Evolutionary conservation across 768 basidiomycete species (phyloP).

Genomic region (Galerina marginata): DNA sequence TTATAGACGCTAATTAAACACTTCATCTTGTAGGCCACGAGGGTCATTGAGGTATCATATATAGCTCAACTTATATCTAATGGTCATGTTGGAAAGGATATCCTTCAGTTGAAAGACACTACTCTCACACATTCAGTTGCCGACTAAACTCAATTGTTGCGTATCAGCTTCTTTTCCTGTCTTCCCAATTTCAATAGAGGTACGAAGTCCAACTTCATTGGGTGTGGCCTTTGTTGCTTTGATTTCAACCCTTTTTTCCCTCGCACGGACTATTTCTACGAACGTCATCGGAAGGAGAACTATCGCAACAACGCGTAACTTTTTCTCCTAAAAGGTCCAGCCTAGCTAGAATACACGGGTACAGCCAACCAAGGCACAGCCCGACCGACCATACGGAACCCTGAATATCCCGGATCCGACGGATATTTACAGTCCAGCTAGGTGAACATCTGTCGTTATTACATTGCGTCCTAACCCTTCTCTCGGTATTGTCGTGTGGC

Average conservation of each 20-base stretch:
- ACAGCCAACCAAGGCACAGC: too few species aligned
- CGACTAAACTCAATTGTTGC: too few species aligned
- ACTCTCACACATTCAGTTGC: too few species aligned
- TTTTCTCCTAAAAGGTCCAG: background rate
- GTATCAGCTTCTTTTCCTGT: too few species aligned
- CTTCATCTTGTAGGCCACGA: slow-evolving; percentile 6
- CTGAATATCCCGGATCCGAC: background rate
- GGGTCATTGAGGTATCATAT: slow-evolving; percentile 9
- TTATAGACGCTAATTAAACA: background rate
- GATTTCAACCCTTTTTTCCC: too few species aligned
- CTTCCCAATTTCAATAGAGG: too few species aligned
- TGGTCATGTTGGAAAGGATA: slow-evolving; percentile 1
- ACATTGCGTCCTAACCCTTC: slow-evolving; percentile 7
- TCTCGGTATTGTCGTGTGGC: slow-evolving; percentile 4
- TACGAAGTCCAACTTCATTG: too few species aligned
- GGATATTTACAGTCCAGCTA: background rate
- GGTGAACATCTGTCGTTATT: background rate
- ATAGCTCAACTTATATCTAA: background rate
- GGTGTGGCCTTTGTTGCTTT: too few species aligned
- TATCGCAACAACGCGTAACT: background rate
- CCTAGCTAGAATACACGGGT: background rate
- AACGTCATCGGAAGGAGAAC: slow-evolving; percentile 3
- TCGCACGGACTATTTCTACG: background rate
- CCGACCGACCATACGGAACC: background rate
- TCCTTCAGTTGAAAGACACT: background rate